A percentile compares a stretch with the other conserved stretches of the same genome.
phyloP scores from a whole-genome alignment of 1,139 yeast species.

The Geotrichum klebahnii region DNA sequence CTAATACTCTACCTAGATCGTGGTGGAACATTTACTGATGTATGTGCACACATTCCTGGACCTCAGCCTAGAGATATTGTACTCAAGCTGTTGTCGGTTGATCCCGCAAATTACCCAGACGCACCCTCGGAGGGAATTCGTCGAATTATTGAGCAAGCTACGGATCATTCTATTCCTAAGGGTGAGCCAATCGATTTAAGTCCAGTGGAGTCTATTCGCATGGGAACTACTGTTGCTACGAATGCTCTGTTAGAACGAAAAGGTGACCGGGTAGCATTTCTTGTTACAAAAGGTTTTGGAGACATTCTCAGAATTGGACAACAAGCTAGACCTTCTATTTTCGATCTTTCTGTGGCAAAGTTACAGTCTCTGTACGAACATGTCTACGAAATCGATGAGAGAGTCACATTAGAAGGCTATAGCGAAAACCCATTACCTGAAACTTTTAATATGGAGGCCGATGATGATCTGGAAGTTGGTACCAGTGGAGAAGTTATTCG shows the following conservation, averaged over 20 bases:
- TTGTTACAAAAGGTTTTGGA: constrained; percentile 63
- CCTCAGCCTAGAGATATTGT: constrained; percentile 49
- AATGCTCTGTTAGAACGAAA: constrained; percentile 67
- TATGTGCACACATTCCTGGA: constrained; percentile 46
- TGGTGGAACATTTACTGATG: constrained; percentile 86
- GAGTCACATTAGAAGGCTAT: constrained; percentile 66
- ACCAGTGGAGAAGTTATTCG: constrained; percentile 62
- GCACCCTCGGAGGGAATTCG: constrained; percentile 92
- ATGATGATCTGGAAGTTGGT: constrained; percentile 46
- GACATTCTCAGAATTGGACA: constrained; percentile 65
- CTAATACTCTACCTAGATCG: constrained; percentile 33
- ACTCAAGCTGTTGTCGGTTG: constrained; percentile 75
- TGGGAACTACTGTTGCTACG: constrained; percentile 83
- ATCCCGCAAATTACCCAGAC: constrained; percentile 78
- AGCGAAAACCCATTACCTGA: constrained; percentile 54
- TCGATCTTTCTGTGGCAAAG: constrained; percentile 57
- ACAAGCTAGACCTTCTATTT: constrained; percentile 68
- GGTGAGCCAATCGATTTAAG: constrained; percentile 47
- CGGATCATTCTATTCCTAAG: constrained; percentile 45
- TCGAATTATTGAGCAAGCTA: constrained; percentile 60
- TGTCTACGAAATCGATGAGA: constrained; percentile 66
- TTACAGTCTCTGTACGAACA: constrained; percentile 58
- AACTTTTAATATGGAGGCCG: constrained; percentile 32
- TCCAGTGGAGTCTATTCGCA: constrained; percentile 54
- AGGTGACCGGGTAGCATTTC: constrained; percentile 59